These are phyloP conservation scores for Sclerotinia subarctica DNA, from an alignment of 2,329 filamentous ascomycete species.

Conservation along the genomic window DNA sequence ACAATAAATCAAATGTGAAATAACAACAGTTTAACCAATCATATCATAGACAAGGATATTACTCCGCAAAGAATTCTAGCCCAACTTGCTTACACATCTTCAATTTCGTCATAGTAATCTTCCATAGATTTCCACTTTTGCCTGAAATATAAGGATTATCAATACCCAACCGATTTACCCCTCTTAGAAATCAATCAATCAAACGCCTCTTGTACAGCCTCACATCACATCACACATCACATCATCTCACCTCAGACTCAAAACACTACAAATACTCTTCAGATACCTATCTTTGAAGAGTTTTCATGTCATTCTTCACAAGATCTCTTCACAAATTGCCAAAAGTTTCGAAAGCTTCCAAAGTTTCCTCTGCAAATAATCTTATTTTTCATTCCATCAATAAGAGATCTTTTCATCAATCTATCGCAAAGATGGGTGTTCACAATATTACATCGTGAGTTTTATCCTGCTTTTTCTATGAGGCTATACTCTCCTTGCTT, in stretches of 20 bases:
- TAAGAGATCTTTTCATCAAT: slow-evolving; percentile 39
- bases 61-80: neutral
- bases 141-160: neutral
- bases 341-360: neutral
- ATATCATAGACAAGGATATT: neutral
- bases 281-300: neutral
- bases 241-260: neutral
- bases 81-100: neutral
- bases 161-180: neutral
- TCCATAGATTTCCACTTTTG: neutral
- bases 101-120: neutral
- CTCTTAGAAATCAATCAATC: slow-evolving; percentile 26
- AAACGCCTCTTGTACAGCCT: neutral
- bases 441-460: slow-evolving; percentile 44
- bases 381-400: slow-evolving; percentile 11
- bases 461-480: neutral
- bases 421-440: slow-evolving; percentile 46
- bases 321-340: slow-evolving; percentile 24
- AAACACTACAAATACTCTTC: slow-evolving; percentile 6
- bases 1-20: neutral
- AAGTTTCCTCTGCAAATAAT: neutral
- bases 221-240: neutral
- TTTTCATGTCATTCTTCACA: slow-evolving; percentile 26
- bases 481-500: neutral
- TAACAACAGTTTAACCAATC: neutral